Conservation (phyloP, 495 filamentous ascomycete genomes). For the Penicillium herquei region DNA sequence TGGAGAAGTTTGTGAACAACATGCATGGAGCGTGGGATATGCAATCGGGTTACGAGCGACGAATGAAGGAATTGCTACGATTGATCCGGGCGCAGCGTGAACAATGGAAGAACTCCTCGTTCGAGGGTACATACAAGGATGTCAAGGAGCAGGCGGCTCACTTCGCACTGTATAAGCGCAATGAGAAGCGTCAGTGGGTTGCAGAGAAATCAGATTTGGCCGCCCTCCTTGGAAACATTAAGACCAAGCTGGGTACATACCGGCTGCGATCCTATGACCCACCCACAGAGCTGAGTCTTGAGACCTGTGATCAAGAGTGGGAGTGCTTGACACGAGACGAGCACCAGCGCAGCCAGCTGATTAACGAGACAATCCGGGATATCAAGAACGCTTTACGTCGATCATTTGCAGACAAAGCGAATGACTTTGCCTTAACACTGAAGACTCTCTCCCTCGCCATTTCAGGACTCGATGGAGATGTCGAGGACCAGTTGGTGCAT, state of each 20-base stretch:
- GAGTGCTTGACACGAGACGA: constrained; percentile 72
- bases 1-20: constrained; percentile 97
- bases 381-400: constrained; percentile 94
- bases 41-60: constrained; percentile 90
- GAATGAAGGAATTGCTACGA: constrained; percentile 77
- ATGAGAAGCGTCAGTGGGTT: constrained; percentile 89
- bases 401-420: constrained; percentile 92
- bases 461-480: constrained; percentile 89
- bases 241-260: constrained; percentile 95
- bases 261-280: constrained; percentile 87
- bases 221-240: constrained; percentile 94
- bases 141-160: constrained; percentile 81
- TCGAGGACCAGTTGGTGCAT: constrained; percentile 88
- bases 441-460: constrained; percentile 92
- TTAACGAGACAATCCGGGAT: constrained; percentile 97
- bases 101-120: constrained; percentile 73
- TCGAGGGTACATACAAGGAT: constrained; percentile 89
- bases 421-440: constrained; percentile 91
- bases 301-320: constrained; percentile 83
- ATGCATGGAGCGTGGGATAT: constrained; percentile 99
- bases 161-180: constrained; percentile 84
- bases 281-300: constrained; percentile 73
- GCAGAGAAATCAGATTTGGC: constrained; percentile 95
- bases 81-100: constrained; percentile 70
- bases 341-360: constrained; percentile 81